Evolutionary conservation across 306 rosid genomes (phyloP), one percentile per base, ranked within the genome.

Genomic region (Casuarina cunninghamiana): DNA sequence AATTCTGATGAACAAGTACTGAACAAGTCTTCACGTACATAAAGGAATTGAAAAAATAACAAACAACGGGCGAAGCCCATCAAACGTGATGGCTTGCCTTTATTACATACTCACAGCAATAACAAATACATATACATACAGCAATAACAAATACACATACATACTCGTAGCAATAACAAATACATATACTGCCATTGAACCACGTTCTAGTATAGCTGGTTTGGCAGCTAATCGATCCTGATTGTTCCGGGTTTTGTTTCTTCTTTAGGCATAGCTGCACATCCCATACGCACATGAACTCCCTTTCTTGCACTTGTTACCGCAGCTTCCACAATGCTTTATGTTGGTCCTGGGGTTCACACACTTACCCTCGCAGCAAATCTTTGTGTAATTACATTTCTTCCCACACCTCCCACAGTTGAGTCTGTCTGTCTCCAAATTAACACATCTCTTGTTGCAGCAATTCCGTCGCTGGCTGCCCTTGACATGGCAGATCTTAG

Each of bases 401-500:
- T 84, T 89, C 50, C 91, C 93, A 69, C 96, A 91, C 75, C n/a
- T 83, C 21, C 96, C 93, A 53, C 96, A 91, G 72, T 91, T 91
- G 26, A 77, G 37, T 41, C 54, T 69, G 55, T 91, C 91, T 1
- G 38, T 69, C n/a, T 69, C 15, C 46, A 86, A 16, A 7, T 85
- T 75, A 3, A 90, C 93, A 54, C 96, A 90, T 68, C 74, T 82
- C 77, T 82, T 85, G 39, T 73, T 72, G 86, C 96, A 90, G 81
- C 93, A 90, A 32, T 81, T 83, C 3, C 81, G 83, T 4, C 92
- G 90, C 1, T 77, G 54, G 53, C 90, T 88, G 5, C 87, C 84
- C 79, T 80, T 75, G 5, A 7, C 61, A 4, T 12, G 37, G 16
- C 95, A 90, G 67, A 90, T 77, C 49, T 58, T 83, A 0, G 91